Evolutionary conservation across 192 early-diverging fungal genomes (phyloP), one percentile per base, ranked within the genome.

Genomic region (Coemansia sp.): DNA sequence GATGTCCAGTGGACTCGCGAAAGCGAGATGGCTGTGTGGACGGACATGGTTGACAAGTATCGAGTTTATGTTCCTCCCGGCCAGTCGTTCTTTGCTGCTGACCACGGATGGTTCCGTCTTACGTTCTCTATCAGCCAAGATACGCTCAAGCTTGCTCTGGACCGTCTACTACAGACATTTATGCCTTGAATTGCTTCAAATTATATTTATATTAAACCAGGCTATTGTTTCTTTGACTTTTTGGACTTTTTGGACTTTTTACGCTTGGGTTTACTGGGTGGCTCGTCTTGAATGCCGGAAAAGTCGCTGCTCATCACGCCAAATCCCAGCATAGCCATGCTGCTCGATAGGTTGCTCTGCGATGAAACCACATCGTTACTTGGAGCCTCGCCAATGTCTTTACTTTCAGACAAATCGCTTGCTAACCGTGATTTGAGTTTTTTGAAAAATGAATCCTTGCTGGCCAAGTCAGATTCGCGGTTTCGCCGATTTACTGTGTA

Each of bases 31-130:
- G 46, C 59, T 3, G 60, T 88, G 41, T 85, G 79, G 66, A 57
- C 75, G 6, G 28, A 66, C 8, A 42, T 78, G 20, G 53, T 84
- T 33, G 44, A 82, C 11, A 65, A 83, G 3, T 38, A 72, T 18
- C 80, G 83, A 0, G 80, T 94, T 0, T 92, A 88, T 53, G 64
- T 91, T 36, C 82, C 85, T 6, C 61, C 80, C 14, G 88, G 88
- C 1, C 75, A 81, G 41, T 87, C 81, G 0, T 94, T 93, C 54
- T 80, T 69, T 30, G 72, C 82, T 19, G 35, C 40, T 0, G 79
- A 82, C 38, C 72, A 66, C 9, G 88, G 88, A 0, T 88, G 80
- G 63, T 89, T 88, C 69, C 79, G 88, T 3, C 36, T 90, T 33
- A 83, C 81, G 3, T 89, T 86, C 55, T 61, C 85, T 35, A 65